Conservation (phyloP, 2,329 filamentous ascomycete species). For the Sporothrix pseudoabietina region DNA sequence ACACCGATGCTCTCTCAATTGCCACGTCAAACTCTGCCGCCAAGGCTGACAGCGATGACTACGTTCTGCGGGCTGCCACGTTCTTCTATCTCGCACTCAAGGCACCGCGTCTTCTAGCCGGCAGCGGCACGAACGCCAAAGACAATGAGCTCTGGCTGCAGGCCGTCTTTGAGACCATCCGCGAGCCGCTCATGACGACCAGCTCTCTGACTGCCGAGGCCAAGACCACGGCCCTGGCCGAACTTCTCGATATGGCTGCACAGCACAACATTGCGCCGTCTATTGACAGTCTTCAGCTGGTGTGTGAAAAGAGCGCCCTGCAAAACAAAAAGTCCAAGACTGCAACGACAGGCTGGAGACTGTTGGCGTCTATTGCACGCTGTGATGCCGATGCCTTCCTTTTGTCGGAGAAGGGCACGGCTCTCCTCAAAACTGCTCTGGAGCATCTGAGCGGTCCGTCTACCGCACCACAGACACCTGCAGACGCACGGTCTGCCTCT, state of each 20-base stretch:
- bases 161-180: constrained; percentile 42
- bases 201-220: neutral
- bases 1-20: constrained; percentile 32
- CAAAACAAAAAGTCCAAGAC: neutral
- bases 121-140: constrained; percentile 40
- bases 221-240: constrained; percentile 36
- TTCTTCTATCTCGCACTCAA: constrained; percentile 49
- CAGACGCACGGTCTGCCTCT: constrained; percentile 34
- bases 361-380: constrained; percentile 47
- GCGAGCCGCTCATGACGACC: constrained; percentile 38
- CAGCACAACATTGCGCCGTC: constrained; percentile 42
- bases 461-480: constrained; percentile 28
- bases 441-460: constrained; percentile 38
- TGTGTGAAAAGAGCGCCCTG: constrained; percentile 50
- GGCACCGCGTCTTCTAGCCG: constrained; percentile 40
- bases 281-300: constrained; percentile 45
- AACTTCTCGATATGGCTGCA: constrained; percentile 42
- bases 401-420: constrained; percentile 44
- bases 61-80: constrained; percentile 45
- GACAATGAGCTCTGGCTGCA: constrained; percentile 48
- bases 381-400: constrained; percentile 54
- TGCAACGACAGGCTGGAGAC: constrained; percentile 46
- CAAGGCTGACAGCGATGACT: neutral
- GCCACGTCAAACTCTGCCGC: constrained; percentile 2
- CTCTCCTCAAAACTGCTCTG: constrained; percentile 48